A percentile compares a stretch with the other conserved stretches of the same genome.
These are phyloP conservation scores for Rhododendron mucronatum DNA, from an alignment of 148 eudicot genomes.

Conservation along the genomic window DNA sequence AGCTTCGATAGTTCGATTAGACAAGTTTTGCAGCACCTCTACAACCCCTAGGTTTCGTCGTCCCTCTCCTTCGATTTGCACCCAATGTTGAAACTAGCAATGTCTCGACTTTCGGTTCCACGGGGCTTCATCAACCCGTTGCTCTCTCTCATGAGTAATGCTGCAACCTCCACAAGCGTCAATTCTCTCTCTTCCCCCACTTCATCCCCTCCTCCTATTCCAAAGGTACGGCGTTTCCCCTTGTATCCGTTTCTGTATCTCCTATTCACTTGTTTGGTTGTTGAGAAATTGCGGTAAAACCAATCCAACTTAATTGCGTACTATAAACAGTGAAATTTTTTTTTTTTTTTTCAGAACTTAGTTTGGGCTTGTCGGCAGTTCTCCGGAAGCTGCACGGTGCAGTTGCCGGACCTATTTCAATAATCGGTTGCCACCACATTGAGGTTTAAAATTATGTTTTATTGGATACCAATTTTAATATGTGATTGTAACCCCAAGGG, in stretches of 20 bases:
- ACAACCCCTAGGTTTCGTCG: background rate
- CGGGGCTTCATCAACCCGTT: background rate
- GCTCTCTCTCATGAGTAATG: conserved; percentile 10
- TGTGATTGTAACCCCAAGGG: background rate
- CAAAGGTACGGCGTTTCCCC: conserved; percentile 12
- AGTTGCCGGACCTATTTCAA: background rate
- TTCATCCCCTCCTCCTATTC: conserved; percentile 14
- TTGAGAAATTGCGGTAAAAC: background rate
- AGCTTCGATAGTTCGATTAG: too few species aligned
- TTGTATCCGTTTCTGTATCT: background rate
- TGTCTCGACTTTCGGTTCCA: background rate
- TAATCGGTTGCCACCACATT: background rate
- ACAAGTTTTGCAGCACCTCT: background rate
- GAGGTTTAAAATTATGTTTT: background rate
- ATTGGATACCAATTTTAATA: background rate
- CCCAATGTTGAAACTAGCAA: background rate
- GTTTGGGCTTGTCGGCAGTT: too few species aligned
- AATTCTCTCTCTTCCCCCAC: conserved; percentile 31
- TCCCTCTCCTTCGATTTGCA: background rate
- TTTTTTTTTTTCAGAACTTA: too few species aligned
- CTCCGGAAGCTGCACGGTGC: too few species aligned
- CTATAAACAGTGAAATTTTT: too few species aligned
- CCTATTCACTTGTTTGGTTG: background rate
- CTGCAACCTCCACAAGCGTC: background rate
- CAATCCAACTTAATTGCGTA: background rate